Base-by-base conservation (phyloP, 2,329 filamentous ascomycete species). In the Hypoxylon sp. region DNA sequence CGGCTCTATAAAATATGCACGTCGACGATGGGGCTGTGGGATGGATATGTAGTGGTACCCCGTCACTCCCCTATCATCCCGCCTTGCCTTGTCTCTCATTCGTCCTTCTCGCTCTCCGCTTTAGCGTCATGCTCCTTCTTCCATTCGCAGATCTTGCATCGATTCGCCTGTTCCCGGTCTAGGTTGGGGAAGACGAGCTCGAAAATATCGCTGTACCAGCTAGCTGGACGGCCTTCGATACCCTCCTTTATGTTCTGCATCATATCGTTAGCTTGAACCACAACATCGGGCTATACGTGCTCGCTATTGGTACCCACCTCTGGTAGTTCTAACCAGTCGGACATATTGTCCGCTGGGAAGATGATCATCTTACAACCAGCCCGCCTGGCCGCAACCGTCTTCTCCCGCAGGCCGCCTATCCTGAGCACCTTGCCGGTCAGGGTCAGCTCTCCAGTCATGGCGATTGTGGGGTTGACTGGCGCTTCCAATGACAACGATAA, bases 381-480 rank as follows among this genome's bases (percentile, higher is more conserved):
- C 59, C 94, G 81, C 67, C 92, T 83, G 50, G 94, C 95, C 20
- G 94, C 94, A 27, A 99, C 93, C 5, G 94, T 97, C 86, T 99
- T 99, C 77, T 99, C 94, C 35, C 94, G 80, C 63, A 99, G 75
- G 0, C 94, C 94, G 38, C 94, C 94, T 69, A 99, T 99, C 56
- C 94, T 82, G 42, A 99, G 76, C 2, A 99, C 93, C 75, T 99
- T 99, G 45, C 94, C 94, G 1, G 94, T 99, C 42, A 99, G 86
- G 1, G 95, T 99, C 59, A 99, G 78, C 74, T 99, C 94, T 58
- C 94, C 94, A 1, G 94, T 99, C 94, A 99, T 99, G 51, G 95
- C 93, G 62, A 97, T 86, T 0, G 90, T 91, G 5, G 93, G 90
- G 67, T 91, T 81, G 38, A 99, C 80, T 11, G 87, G 81, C 34